Base-by-base conservation (phyloP, 805 yeast species). In the Kodamaea fukazawae region DNA sequence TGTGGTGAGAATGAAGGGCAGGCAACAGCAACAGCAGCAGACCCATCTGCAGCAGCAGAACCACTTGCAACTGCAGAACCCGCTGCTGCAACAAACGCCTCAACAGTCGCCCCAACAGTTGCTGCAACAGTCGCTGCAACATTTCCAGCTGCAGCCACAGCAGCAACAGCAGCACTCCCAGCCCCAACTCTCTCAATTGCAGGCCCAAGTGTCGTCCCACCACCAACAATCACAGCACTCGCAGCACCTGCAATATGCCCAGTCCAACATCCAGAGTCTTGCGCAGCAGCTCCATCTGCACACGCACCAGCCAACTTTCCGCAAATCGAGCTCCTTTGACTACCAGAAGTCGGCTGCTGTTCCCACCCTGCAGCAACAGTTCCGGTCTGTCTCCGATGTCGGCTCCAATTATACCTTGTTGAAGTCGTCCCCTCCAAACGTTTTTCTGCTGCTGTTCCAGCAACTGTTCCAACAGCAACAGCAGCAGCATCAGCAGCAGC, bases 1-100 rank as follows among this genome's bases (percentile, higher is more conserved):
- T 23, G 20, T 18, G 8, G 31, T 7, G 5, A 15, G 15, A 15
- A 15, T 13, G 32, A 29, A 8, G 32, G 32, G 17, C n/a, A 29
- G n/a, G 18, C 15, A 7, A 17, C 15, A 29, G 12, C 36, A 33
- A 20, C 32, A 9, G 17, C 32, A 9, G 16, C 26, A 8, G 32
- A 16, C 20, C 17, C 32, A 28, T 5, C 30, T 13, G 20, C 32
- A 29, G 11, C 32, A 29, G 32, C 26, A 22, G n/a, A 13, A 36
- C 4, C 39, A 36, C 9, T 14, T 9, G 7, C 23, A 36, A 13
- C 20, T 10, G 28, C 33, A 15, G n/a, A 22, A 29, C 12, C 13
- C 4, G 13, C 13, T n/a, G 30, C 33, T 35, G 25, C 14, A 38
- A 17, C 29, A 36, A 38, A 14, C 29, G 23, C 17, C 33, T 22